Evolutionary conservation across 495 filamentous ascomycete species (phyloP), one percentile per base, ranked within the genome.

Genomic region (Penicillium angulare): DNA sequence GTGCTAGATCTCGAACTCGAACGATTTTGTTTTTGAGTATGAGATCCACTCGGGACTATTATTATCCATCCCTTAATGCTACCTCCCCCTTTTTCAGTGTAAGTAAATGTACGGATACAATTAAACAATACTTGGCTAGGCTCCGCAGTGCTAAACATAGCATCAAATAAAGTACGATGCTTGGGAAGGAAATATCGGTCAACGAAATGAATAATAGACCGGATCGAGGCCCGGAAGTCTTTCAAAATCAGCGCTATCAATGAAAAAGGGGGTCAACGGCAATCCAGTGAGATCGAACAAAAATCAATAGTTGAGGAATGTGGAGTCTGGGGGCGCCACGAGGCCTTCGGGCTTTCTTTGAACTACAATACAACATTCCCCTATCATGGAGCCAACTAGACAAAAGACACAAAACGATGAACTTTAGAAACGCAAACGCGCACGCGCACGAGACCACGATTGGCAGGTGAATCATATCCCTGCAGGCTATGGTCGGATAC

Each of bases 261-360:
- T 41, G 38, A 26, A 41, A 40, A 41, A 17, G 38, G 38, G 33
- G 33, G 33, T 18, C 18, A 3, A 24, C 8, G 15, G 7, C 13
- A 23, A 13, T 41, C 38, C 38, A 41, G 38, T 41, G 21, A 41
- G 21, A 32, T 33, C 22, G 16, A 33, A 35, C 2, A 8, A 33
- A 47, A 52, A 45, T 29, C 50, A 52, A 42, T 60, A 54, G 59
- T 58, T 26, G 9, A 27, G 45, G 45, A 43, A 49, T 43, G 61
- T 64, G 58, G 61, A 56, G 58, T 61, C 49, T 48, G 43, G 48
- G 48, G 54, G 9, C 42, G 49, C 49, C 58, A 61, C 61, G 55
- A 61, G 55, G 52, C 46, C 29, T 24, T 20, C 33, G 18, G 38
- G 43, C 47, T 35, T 15, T 42, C 43, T 43, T 24, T 45, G 42